Percentiles rank a stretch among this genome's conserved stretches.
phyloP scores from a whole-genome alignment of 306 rosid genomes.

The Glycine tomentella region DNA sequence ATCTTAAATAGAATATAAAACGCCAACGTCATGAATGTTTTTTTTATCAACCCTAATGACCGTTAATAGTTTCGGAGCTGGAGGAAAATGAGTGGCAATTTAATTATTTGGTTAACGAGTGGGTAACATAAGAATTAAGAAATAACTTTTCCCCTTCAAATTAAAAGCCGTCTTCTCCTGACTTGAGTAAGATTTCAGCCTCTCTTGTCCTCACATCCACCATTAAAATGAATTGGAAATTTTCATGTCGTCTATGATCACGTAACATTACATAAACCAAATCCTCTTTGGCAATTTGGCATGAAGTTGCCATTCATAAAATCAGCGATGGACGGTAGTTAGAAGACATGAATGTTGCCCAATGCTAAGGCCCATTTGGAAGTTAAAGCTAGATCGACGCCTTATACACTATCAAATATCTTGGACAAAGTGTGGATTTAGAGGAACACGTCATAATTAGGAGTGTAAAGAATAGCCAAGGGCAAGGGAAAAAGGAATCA shows the following conservation, averaged over 20 bases:
- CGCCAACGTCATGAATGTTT: not conserved
- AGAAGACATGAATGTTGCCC: not conserved
- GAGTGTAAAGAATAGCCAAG: not conserved
- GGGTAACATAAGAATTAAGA: not conserved
- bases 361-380: not conserved
- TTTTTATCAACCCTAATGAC: not conserved
- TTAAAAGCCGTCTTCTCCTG: too few species aligned
- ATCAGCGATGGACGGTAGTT: too few species aligned
- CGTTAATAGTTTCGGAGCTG: not conserved
- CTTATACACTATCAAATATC: not conserved
- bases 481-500: not conserved
- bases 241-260: too few species aligned
- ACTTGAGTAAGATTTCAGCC: not conserved
- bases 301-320: too few species aligned
- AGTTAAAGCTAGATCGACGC: not conserved
- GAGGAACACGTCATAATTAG: not conserved
- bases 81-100: not conserved
- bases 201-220: not conserved
- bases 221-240: not conserved
- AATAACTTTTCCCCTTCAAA: not conserved
- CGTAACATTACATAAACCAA: too few species aligned
- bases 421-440: not conserved
- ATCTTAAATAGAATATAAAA: not conserved
- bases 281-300: too few species aligned
- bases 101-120: not conserved